phyloP scores from a whole-genome alignment of 2,329 filamentous ascomycete genomes.

The Calonectria naviculata region DNA sequence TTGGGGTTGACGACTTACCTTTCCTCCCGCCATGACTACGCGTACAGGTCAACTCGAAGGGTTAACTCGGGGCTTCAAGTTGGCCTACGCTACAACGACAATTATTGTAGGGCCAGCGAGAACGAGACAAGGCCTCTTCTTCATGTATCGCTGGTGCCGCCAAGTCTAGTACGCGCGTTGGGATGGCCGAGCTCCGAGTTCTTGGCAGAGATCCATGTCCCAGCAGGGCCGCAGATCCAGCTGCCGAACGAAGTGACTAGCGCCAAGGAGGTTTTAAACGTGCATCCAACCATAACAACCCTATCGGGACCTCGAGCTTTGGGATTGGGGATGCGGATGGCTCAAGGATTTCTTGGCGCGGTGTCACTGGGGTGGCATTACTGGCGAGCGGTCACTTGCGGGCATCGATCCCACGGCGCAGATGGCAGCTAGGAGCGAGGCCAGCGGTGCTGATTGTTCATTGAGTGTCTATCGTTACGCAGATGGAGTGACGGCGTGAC shows the following conservation, averaged over 20 bases:
- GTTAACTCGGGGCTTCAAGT: slow-evolving; percentile 32
- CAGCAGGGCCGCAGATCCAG: slow-evolving; percentile 42
- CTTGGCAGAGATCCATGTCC: slow-evolving; percentile 43
- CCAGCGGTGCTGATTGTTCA: neutral
- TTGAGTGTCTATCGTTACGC: neutral
- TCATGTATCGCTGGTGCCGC: slow-evolving; percentile 40
- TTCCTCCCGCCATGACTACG: slow-evolving; percentile 42
- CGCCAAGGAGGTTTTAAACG: slow-evolving; percentile 40
- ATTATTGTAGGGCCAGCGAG: slow-evolving; percentile 32
- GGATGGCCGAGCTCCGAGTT: slow-evolving; percentile 40
- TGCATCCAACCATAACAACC: slow-evolving; percentile 39
- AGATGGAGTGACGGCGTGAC: slow-evolving; percentile 5
- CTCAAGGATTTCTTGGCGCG: slow-evolving; percentile 21
- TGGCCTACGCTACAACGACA: slow-evolving; percentile 36
- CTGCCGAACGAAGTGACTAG: slow-evolving; percentile 40
- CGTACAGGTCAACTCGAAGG: slow-evolving; percentile 33
- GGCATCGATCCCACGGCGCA: neutral
- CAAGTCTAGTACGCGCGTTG: slow-evolving; percentile 44
- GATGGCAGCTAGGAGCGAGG: neutral
- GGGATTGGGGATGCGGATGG: slow-evolving; percentile 18
- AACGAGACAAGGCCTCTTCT: slow-evolving; percentile 40
- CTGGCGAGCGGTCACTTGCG: slow-evolving; percentile 11
- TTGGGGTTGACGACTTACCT: slow-evolving; percentile 38
- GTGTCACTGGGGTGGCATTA: slow-evolving; percentile 14
- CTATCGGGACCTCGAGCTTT: slow-evolving; percentile 38